A percentile compares a stretch with the other conserved stretches of the same genome.
Conservation (phyloP, 306 rosid species). For the Cicer arietinum region DNA sequence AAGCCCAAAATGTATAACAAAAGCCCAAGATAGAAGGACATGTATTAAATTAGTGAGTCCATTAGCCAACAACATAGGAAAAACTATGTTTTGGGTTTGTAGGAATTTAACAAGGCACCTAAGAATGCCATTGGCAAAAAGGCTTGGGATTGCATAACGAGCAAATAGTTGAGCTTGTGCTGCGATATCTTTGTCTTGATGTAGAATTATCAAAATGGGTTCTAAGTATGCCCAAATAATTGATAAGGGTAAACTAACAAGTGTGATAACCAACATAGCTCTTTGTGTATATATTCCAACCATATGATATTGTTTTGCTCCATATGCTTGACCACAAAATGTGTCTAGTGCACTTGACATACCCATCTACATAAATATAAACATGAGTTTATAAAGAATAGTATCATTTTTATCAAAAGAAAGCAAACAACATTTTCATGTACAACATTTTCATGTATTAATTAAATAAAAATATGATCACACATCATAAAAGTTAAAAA, state of each 20-base stretch:
- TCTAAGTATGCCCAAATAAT: conserved; percentile 60
- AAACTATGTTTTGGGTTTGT: conserved; percentile 67
- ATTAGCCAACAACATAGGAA: conserved; percentile 66
- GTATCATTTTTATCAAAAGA: not conserved
- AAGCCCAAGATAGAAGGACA: conserved; percentile 58
- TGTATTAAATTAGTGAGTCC: conserved; percentile 58
- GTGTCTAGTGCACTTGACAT: conserved; percentile 79
- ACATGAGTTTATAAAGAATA: not conserved
- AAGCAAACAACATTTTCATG: not conserved
- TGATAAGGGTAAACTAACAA: conserved; percentile 56
- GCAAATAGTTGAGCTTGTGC: conserved; percentile 64
- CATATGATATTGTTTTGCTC: conserved; percentile 71
- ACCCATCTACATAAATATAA: conserved; percentile 56
- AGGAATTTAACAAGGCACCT: conserved; percentile 50
- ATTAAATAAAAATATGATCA: too few species aligned
- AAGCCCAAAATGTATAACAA: conserved; percentile 62
- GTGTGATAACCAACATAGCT: conserved; percentile 57
- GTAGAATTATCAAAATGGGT: conserved; percentile 52
- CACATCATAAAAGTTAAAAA: too few species aligned
- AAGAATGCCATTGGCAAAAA: conserved; percentile 62
- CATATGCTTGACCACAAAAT: conserved; percentile 79
- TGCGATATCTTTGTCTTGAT: conserved; percentile 63
- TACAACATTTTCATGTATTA: too few species aligned
- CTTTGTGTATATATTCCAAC: conserved; percentile 71
- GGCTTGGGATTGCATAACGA: conserved; percentile 63